These are phyloP conservation scores for Fusarium transvaalense DNA, from an alignment of 2,329 filamentous ascomycete species.

Conservation along the genomic window DNA sequence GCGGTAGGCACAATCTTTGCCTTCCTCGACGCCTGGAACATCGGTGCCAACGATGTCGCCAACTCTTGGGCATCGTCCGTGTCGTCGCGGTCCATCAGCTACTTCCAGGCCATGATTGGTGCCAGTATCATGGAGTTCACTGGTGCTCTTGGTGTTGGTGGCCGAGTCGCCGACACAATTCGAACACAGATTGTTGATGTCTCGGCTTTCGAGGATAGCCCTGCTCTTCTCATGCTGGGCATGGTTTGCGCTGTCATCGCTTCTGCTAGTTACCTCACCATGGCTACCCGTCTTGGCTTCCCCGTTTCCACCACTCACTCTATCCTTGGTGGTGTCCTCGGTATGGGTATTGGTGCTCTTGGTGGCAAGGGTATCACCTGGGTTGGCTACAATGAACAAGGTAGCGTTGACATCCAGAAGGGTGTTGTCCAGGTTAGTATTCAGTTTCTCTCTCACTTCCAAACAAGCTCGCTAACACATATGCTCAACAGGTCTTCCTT, in stretches of 20 bases:
- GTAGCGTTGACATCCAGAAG: slow-evolving; percentile 54
- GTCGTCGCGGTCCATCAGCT: slow-evolving; percentile 74
- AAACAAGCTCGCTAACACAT: neutral
- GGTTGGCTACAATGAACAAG: slow-evolving; percentile 58
- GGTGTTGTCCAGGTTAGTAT: slow-evolving; percentile 65
- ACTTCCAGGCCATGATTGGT: slow-evolving; percentile 70
- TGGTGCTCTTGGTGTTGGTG: slow-evolving; percentile 71
- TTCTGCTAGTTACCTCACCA: slow-evolving; percentile 68
- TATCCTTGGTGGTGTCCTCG: slow-evolving; percentile 69
- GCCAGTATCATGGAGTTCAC: slow-evolving; percentile 71
- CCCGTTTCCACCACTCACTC: slow-evolving; percentile 74
- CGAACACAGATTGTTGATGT: slow-evolving; percentile 69
- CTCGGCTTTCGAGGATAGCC: slow-evolving; percentile 59
- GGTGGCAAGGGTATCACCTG: slow-evolving; percentile 67
- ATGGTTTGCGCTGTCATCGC: slow-evolving; percentile 68
- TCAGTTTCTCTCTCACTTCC: accelerated
- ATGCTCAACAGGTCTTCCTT: slow-evolving; percentile 68
- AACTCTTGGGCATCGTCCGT: slow-evolving; percentile 83
- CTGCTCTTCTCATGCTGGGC: slow-evolving; percentile 68
- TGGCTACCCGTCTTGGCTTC: slow-evolving; percentile 66
- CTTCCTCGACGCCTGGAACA: slow-evolving; percentile 76
- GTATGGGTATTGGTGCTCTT: slow-evolving; percentile 68
- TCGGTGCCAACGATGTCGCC: slow-evolving; percentile 76
- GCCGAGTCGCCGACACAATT: slow-evolving; percentile 72
- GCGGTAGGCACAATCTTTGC: slow-evolving; percentile 74